Evolutionary conservation across 257 asterid genomes (phyloP).

Genomic region (Ligustrum vulgare): DNA sequence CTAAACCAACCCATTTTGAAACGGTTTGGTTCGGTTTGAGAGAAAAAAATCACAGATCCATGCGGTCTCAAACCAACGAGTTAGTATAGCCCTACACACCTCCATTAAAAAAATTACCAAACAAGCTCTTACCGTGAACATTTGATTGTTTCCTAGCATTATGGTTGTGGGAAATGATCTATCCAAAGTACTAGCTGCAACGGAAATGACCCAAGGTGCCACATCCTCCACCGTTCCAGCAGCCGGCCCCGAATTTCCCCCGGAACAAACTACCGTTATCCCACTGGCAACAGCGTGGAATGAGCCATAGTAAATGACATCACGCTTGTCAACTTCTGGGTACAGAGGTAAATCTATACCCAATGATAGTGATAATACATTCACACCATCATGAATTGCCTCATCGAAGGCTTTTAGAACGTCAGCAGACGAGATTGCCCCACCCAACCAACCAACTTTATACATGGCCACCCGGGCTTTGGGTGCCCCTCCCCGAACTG

Average conservation of each 20-base stretch:
- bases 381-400: constrained; percentile 47
- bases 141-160: constrained; percentile 29
- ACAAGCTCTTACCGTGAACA: constrained; percentile 8
- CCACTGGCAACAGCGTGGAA: constrained; percentile 39
- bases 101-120: too few relatives aligned
- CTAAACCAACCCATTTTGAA: too few relatives aligned
- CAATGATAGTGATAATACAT: constrained; percentile 35
- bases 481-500: constrained; percentile 52
- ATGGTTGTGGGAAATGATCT: constrained; percentile 33
- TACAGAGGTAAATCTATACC: constrained; percentile 16
- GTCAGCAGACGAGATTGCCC: constrained; percentile 26
- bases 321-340: constrained; percentile 28
- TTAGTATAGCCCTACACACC: too few relatives aligned
- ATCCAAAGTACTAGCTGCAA: constrained; percentile 38
- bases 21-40: too few relatives aligned
- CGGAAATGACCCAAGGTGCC: constrained; percentile 47
- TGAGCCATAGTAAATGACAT: constrained; percentile 30
- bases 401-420: constrained; percentile 39
- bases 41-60: too few relatives aligned
- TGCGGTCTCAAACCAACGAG: too few relatives aligned
- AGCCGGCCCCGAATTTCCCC: constrained; percentile 38
- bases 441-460: constrained; percentile 37
- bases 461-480: constrained; percentile 45
- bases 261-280: constrained; percentile 36
- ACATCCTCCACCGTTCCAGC: constrained; percentile 25